phyloP scores from a whole-genome alignment of 1,139 yeast species.

The Meyerozyma smithsonii region DNA sequence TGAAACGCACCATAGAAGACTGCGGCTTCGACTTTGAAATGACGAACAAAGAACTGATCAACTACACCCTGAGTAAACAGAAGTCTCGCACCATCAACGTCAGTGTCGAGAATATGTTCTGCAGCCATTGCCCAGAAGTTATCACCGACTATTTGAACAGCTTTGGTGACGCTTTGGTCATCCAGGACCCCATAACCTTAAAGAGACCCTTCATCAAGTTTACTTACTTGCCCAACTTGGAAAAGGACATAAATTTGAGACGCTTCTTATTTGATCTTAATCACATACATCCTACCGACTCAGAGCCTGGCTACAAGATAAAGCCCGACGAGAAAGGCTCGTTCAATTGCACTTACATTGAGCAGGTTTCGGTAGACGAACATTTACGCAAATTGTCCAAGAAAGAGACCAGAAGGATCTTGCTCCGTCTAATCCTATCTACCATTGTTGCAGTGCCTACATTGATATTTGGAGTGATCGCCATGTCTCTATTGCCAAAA shows the following conservation, averaged over 20 bases:
- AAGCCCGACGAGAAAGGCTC: slow-evolving; percentile 21
- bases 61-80: slow-evolving; percentile 41
- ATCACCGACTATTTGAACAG: slow-evolving; percentile 45
- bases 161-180: slow-evolving; percentile 55
- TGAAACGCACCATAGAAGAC: slow-evolving; percentile 54
- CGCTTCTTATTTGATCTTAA: slow-evolving; percentile 47
- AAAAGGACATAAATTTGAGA: slow-evolving; percentile 44
- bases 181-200: slow-evolving; percentile 53
- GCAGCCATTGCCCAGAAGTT: slow-evolving; percentile 62
- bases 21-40: slow-evolving; percentile 61
- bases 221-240: slow-evolving; percentile 58
- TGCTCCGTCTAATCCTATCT: slow-evolving; percentile 45
- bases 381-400: slow-evolving; percentile 49
- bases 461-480: slow-evolving; percentile 62
- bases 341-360: slow-evolving; percentile 52
- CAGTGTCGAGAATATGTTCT: slow-evolving; percentile 64
- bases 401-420: slow-evolving; percentile 44
- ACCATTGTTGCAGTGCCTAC: slow-evolving; percentile 61
- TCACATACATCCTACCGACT: slow-evolving; percentile 30
- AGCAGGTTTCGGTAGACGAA: slow-evolving; percentile 59
- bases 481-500: slow-evolving; percentile 56
- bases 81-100: slow-evolving; percentile 53
- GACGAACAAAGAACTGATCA: slow-evolving; percentile 33
- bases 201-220: slow-evolving; percentile 55
- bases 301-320: slow-evolving; percentile 18